Evolutionary conservation across 2,329 filamentous ascomycete genomes (phyloP).

Genomic region (Neophaeococcomyces aloes): DNA sequence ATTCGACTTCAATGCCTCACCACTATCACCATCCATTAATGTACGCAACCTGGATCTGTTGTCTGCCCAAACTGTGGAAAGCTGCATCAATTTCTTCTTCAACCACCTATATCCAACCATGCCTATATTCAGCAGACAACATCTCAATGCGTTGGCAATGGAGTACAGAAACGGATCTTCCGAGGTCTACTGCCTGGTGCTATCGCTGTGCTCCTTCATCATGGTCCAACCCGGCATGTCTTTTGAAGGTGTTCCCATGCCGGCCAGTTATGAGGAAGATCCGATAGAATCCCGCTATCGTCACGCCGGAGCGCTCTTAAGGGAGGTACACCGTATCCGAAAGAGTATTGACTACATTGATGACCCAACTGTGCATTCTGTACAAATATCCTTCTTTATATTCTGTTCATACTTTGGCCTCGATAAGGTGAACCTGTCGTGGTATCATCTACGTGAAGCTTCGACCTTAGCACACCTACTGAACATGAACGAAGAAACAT

Average conservation of each 20-base stretch:
- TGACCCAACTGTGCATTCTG: slow-evolving; percentile 29
- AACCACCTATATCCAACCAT: slow-evolving; percentile 43
- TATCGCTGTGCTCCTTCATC: slow-evolving; percentile 33
- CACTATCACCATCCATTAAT: slow-evolving; percentile 37
- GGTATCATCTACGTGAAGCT: slow-evolving; percentile 69
- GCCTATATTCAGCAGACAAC: slow-evolving; percentile 31
- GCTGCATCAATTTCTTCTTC: slow-evolving; percentile 59
- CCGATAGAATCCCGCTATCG: slow-evolving; percentile 52
- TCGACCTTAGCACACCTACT: slow-evolving; percentile 50
- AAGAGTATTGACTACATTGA: slow-evolving; percentile 33
- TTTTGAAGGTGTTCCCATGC: slow-evolving; percentile 44
- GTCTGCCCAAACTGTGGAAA: slow-evolving; percentile 53
- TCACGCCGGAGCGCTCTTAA: slow-evolving; percentile 57
- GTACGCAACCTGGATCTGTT: slow-evolving; percentile 51
- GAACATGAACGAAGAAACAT: slow-evolving; percentile 34
- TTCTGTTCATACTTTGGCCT: slow-evolving; percentile 62
- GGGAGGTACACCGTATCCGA: slow-evolving; percentile 47
- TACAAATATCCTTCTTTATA: slow-evolving; percentile 66
- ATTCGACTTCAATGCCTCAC: slow-evolving; percentile 44
- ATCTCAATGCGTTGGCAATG: slow-evolving; percentile 27
- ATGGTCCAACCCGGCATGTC: slow-evolving; percentile 36
- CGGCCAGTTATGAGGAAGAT: slow-evolving; percentile 46
- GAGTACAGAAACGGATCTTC: slow-evolving; percentile 31
- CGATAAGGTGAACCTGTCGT: slow-evolving; percentile 64
- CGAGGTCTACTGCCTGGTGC: slow-evolving; percentile 33